These are phyloP conservation scores for Cinnamomum chago DNA, from an alignment of 164 flowering plant genomes.

Conservation along the genomic window DNA sequence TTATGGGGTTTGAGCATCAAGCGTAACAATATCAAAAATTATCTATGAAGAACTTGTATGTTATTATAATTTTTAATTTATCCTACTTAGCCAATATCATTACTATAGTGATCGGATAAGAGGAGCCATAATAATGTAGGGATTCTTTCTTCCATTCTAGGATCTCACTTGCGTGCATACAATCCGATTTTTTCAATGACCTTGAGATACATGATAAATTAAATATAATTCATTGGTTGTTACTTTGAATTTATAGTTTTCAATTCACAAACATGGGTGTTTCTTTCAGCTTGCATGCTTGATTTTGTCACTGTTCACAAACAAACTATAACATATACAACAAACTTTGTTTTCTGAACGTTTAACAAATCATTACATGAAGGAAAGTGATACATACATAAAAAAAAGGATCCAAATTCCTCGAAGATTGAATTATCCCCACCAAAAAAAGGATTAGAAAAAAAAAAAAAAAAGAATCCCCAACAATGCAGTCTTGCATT, in stretches of 20 bases:
- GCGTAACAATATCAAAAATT: not conserved
- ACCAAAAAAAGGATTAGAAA: too few species aligned
- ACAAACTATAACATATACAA: slow-evolving; percentile 70
- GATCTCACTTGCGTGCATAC: slow-evolving; percentile 84
- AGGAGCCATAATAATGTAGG: slow-evolving; percentile 90
- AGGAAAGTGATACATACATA: too few species aligned
- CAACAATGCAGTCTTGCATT: too few species aligned
- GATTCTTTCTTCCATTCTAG: slow-evolving; percentile 64
- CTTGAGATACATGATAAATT: slow-evolving; percentile 96
- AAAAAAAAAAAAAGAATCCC: too few species aligned
- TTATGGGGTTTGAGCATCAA: not conserved
- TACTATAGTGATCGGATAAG: slow-evolving; percentile 84
- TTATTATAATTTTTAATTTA: slow-evolving; percentile 2
- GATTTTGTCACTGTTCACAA: not conserved
- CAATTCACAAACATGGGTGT: not conserved
- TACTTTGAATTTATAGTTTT: not conserved
- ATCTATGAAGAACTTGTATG: not conserved
- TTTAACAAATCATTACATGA: not conserved
- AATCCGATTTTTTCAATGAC: slow-evolving; percentile 93
- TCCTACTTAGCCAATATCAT: slow-evolving; percentile 2
- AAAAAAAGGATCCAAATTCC: too few species aligned
- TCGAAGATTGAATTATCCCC: too few species aligned
- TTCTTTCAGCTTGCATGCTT: slow-evolving; percentile 5
- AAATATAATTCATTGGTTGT: not conserved
- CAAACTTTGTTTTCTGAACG: slow-evolving; percentile 82